Base-by-base conservation (phyloP, 1,139 yeast genomes). In the Petasospora rhodanensis region DNA sequence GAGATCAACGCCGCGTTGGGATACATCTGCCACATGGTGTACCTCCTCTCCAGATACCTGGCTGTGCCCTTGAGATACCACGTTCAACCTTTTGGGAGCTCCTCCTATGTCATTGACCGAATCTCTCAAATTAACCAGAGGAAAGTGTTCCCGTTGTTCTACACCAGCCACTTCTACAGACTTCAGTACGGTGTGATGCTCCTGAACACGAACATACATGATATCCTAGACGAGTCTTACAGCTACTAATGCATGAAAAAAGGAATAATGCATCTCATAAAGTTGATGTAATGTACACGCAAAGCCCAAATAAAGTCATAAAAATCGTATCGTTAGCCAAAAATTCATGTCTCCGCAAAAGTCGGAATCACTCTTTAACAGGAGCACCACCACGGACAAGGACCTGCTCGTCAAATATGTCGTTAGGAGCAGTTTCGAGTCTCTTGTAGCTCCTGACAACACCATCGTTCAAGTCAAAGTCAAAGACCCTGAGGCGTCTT, bases 381-480 rank as follows among this genome's bases (percentile, higher is more conserved):
- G 40, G 34, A n/a, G 23, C 26, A 4, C 49, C 47, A 19, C 56
- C 64, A 15, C 58, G 48, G 4, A 78, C 86, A 36, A 85, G 58
- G 2, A 59, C 49, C 51, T 81, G 91, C 22, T 59, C 57, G 53
- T 86, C 95, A 34, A 81, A 58, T 1, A 40, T 51, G 12, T 54
- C 56, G 0, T 61, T 65, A 0, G 85, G 80, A 6, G 68, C 61
- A 27, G 68, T 69, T 47, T 79, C 77, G 9, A 74, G 52, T 38
- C 86, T 61, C 56, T 87, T 87, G 89, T 94, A 86, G 1, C 86
- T 72, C 28, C 57, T 56, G 21, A 89, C 75, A n/a, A 64, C 58
- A 2, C 72, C 74, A 2, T 60, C 54, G 9, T 58, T 55, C 1
- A 76, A 60, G 54, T 86, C 79, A 11, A 87, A 50, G 28, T 83